Evolutionary conservation across 2,329 filamentous ascomycete genomes (phyloP).

Genomic region (Cytospora mali): DNA sequence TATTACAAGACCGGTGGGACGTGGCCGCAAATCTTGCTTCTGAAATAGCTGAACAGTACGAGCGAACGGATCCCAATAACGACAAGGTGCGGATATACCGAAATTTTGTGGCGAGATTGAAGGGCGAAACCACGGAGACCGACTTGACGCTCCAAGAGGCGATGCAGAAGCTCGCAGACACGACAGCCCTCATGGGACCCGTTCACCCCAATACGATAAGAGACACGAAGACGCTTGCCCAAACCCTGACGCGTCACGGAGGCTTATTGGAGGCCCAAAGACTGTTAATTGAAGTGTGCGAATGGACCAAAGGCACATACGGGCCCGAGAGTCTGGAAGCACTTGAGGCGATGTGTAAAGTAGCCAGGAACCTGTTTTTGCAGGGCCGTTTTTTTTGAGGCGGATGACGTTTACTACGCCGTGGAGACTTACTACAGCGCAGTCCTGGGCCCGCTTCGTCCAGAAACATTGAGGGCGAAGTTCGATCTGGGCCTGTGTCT

Average conservation of each 20-base stretch:
- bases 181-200: background rate
- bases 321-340: background rate
- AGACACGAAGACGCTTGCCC: background rate
- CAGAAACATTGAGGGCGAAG: background rate
- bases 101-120: background rate
- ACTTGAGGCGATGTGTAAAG: background rate
- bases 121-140: background rate
- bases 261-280: background rate
- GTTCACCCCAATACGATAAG: background rate
- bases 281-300: background rate
- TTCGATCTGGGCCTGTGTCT: background rate
- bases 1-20: background rate
- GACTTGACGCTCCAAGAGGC: conserved; percentile 6
- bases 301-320: background rate
- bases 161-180: background rate
- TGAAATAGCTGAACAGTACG: background rate
- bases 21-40: background rate
- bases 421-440: background rate
- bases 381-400: background rate
- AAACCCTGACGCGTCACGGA: background rate
- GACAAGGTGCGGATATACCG: background rate
- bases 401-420: background rate
- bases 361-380: background rate
- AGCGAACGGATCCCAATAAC: background rate
- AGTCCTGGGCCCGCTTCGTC: background rate